These are phyloP conservation scores for Elsinoe necatrix DNA, from an alignment of 2,329 filamentous ascomycete species.

Conservation along the genomic window DNA sequence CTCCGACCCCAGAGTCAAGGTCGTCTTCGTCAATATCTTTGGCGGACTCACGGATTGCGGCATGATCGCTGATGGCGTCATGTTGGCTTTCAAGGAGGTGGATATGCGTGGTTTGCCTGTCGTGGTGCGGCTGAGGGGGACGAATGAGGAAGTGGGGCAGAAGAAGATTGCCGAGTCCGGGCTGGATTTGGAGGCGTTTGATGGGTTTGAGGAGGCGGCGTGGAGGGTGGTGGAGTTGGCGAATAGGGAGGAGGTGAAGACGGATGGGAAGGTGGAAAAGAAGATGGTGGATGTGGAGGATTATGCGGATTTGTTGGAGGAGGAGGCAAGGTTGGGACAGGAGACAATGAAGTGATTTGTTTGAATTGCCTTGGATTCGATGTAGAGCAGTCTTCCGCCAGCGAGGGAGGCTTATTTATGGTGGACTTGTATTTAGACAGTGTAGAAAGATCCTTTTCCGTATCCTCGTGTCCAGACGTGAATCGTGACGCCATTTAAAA, in stretches of 20 bases:
- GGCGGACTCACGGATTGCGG: slow-evolving; percentile 64
- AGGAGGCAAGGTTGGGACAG: neutral
- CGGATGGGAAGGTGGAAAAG: neutral
- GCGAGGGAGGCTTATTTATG: neutral
- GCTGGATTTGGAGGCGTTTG: slow-evolving; percentile 60
- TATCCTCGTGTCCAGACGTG: slow-evolving; percentile 2
- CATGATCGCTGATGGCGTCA: slow-evolving; percentile 70
- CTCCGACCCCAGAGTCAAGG: slow-evolving; percentile 60
- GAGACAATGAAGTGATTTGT: neutral
- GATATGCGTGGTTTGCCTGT: slow-evolving; percentile 52
- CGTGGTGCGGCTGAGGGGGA: slow-evolving; percentile 68
- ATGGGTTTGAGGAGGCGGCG: slow-evolving; percentile 66
- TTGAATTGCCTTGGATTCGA: neutral
- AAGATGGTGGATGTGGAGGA: neutral
- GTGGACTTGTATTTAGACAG: neutral
- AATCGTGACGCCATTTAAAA: slow-evolving; percentile 3
- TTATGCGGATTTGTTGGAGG: neutral
- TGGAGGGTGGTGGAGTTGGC: slow-evolving; percentile 56
- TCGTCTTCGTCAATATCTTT: slow-evolving; percentile 65
- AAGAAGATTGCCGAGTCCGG: slow-evolving; percentile 60
- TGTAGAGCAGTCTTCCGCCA: neutral
- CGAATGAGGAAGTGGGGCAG: slow-evolving; percentile 63
- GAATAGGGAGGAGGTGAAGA: slow-evolving; percentile 19
- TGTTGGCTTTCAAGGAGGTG: slow-evolving; percentile 63
- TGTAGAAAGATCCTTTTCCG: neutral